A percentile compares a stretch with the other conserved stretches of the same genome.
Evolutionary conservation across 2,329 filamentous ascomycete species (phyloP).

Genomic region (Aspergillus pseudoterreus): DNA sequence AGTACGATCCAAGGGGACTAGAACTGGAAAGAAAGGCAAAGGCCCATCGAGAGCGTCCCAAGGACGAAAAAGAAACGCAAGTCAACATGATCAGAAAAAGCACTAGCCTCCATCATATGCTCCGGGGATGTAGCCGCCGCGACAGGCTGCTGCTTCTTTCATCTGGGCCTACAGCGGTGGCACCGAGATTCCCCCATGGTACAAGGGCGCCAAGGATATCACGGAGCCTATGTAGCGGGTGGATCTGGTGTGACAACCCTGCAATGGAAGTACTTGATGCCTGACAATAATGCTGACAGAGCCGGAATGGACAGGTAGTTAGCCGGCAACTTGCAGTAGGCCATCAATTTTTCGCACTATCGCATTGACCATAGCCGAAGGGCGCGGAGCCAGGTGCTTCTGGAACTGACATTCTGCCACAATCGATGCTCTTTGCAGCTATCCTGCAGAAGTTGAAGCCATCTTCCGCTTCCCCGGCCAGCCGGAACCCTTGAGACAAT

Average conservation of each 20-base stretch:
- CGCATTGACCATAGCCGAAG: conserved; percentile 11
- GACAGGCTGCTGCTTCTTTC: conserved; percentile 14
- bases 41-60: neutral
- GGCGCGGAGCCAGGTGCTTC: conserved; percentile 9
- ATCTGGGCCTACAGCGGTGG: conserved; percentile 24
- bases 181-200: conserved; percentile 25
- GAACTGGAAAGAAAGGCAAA: neutral
- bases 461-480: conserved; percentile 21
- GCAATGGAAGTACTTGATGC: conserved; percentile 10
- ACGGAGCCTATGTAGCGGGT: conserved; percentile 20
- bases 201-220: conserved; percentile 27
- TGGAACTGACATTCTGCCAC: conserved; percentile 10
- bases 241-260: conserved; percentile 28
- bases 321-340: conserved; percentile 26
- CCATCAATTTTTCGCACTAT: conserved; percentile 9
- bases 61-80: neutral
- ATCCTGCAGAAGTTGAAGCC: conserved; percentile 16
- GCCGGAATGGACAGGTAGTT: conserved; percentile 7
- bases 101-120: conserved; percentile 19
- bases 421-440: conserved; percentile 11
- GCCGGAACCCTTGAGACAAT: conserved; percentile 15
- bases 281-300: conserved; percentile 14
- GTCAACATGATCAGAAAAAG: conserved; percentile 2
- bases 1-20: neutral
- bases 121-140: conserved; percentile 11